A percentile compares a stretch with the other conserved stretches of the same genome.
Conservation (phyloP, 2,329 filamentous ascomycete species). For the Geosmithia putterillii region DNA sequence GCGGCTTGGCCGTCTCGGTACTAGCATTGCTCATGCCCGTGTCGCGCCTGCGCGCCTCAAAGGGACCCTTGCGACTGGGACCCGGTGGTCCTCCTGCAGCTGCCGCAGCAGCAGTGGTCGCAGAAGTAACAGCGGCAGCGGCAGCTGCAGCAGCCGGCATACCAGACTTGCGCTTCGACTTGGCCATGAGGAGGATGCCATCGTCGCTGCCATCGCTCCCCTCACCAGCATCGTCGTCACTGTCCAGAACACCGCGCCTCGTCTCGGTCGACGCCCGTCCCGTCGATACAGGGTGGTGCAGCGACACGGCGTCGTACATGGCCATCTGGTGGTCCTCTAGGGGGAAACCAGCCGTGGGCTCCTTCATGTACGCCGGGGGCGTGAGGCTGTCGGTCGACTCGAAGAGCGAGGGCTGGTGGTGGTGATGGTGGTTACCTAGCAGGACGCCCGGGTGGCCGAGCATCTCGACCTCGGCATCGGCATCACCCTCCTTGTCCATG, state of each 20-base stretch:
- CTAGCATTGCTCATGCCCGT: slow-evolving; percentile 50
- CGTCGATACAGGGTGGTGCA: no score
- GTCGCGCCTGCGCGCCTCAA: slow-evolving; percentile 35
- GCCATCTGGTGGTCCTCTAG: slow-evolving; percentile 18
- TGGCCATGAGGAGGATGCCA: slow-evolving; percentile 41
- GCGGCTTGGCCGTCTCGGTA: slow-evolving; percentile 49
- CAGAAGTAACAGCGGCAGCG: slow-evolving; percentile 4
- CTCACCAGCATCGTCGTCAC: slow-evolving; percentile 15
- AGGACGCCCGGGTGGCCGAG: slow-evolving; percentile 35
- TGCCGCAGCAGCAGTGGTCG: background rate
- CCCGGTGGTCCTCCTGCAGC: background rate
- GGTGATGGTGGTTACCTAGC: slow-evolving; percentile 5
- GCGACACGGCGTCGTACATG: slow-evolving; percentile 4
- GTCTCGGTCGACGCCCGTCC: background rate
- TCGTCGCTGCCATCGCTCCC: slow-evolving; percentile 32
- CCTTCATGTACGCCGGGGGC: slow-evolving; percentile 37
- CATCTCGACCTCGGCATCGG: slow-evolving; percentile 52
- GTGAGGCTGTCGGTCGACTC: slow-evolving; percentile 39
- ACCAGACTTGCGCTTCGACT: slow-evolving; percentile 30
- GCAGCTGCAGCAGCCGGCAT: slow-evolving; percentile 1
- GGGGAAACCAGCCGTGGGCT: slow-evolving; percentile 31
- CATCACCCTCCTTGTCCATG: slow-evolving; percentile 15
- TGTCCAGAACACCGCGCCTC: background rate
- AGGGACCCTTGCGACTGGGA: slow-evolving; percentile 5
- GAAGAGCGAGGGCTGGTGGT: slow-evolving; percentile 27